Evolutionary conservation across 2,329 filamentous ascomycete genomes (phyloP).

Genomic region (Plenodomus lindquistii): DNA sequence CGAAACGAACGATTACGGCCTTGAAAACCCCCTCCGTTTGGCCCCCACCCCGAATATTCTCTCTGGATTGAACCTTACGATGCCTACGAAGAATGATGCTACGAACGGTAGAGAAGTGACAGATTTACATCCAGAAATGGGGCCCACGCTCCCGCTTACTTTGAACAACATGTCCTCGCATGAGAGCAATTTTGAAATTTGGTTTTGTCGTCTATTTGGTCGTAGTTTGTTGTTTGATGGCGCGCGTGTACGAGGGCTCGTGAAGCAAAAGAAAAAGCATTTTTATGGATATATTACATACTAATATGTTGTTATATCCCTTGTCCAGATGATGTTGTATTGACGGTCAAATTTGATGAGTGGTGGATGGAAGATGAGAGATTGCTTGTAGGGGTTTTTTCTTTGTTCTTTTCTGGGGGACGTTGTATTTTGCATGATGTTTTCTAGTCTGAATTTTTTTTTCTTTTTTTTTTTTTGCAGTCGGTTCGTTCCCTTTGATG

Average conservation of each 20-base stretch:
- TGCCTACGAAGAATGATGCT: slow-evolving; percentile 48
- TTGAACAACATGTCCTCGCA: slow-evolving; percentile 11
- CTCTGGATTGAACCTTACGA: slow-evolving; percentile 42
- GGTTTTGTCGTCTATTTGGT: slow-evolving; percentile 16
- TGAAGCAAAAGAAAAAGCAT: neutral
- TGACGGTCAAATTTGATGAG: neutral
- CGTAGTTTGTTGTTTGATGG: neutral
- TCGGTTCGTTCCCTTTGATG: neutral
- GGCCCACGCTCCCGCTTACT: slow-evolving; percentile 35
- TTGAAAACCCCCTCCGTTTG: slow-evolving; percentile 24
- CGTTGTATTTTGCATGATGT: neutral
- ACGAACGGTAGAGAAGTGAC: slow-evolving; percentile 43
- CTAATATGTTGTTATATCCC: neutral
- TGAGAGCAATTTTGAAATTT: slow-evolving; percentile 29
- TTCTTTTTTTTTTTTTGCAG: neutral
- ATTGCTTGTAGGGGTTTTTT: neutral
- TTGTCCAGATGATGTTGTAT: neutral
- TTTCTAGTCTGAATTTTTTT: neutral
- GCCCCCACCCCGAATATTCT: slow-evolving; percentile 18
- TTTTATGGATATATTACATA: neutral
- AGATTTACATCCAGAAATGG: slow-evolving; percentile 32
- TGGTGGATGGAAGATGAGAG: neutral
- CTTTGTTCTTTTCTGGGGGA: neutral
- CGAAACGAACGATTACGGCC: slow-evolving; percentile 43
- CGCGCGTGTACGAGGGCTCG: neutral